Conservation (phyloP, 2,329 filamentous ascomycete species). For the Coleophoma crateriformis region DNA sequence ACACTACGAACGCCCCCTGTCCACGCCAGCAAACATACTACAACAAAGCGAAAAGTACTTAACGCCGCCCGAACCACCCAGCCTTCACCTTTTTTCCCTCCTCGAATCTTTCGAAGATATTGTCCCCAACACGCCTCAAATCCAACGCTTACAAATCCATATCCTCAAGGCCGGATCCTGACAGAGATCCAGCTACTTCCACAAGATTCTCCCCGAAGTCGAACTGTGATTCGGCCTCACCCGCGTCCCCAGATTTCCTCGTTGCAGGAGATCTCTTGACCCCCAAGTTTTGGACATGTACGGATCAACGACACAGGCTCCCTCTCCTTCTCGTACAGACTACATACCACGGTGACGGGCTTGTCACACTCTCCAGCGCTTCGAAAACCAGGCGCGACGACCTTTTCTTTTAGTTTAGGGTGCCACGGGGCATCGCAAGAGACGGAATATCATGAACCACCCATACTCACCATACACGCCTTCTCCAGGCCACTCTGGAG, state of each 20-base stretch:
- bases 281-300: conserved; percentile 27
- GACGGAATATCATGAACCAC: conserved; percentile 23
- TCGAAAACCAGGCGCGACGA: conserved; percentile 15
- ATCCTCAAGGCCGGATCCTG: conserved; percentile 9
- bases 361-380: conserved; percentile 24
- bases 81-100: conserved; percentile 10
- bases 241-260: conserved; percentile 11
- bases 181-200: conserved; percentile 19
- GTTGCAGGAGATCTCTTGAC: conserved; percentile 16
- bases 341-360: conserved; percentile 30
- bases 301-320: conserved; percentile 28
- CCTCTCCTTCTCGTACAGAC: conserved; percentile 28
- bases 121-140: conserved; percentile 8
- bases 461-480: conserved; percentile 21
- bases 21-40: conserved; percentile 13
- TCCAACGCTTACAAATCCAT: conserved; percentile 15
- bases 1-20: conserved; percentile 1
- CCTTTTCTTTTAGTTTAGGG: conserved; percentile 16
- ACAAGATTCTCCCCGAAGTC: conserved; percentile 16
- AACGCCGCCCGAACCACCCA: conserved; percentile 12
- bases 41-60: conserved; percentile 7
- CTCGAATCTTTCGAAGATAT: conserved; percentile 10
- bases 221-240: conserved; percentile 20
- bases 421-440: conserved; percentile 22
- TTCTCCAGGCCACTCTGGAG: conserved; percentile 19